Conservation (phyloP, 2,329 filamentous ascomycete species). For the Phyllachora maydis region DNA sequence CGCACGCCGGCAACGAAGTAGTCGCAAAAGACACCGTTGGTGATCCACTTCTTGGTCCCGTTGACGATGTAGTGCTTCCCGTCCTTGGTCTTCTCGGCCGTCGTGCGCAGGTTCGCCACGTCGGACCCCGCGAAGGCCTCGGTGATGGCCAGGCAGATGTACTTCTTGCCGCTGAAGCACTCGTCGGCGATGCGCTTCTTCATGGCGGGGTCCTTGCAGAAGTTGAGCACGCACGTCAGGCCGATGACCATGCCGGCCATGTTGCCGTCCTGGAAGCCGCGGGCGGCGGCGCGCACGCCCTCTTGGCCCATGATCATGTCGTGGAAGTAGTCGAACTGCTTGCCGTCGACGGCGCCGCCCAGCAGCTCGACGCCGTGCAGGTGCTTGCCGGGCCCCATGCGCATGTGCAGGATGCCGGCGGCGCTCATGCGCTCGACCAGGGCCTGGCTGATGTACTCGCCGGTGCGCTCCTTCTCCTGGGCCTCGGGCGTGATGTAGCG, state of each 20-base stretch:
- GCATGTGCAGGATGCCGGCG: slow-evolving; percentile 58
- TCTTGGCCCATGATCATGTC: slow-evolving; percentile 63
- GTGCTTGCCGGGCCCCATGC: slow-evolving; percentile 66
- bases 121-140: slow-evolving; percentile 77
- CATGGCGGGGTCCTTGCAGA: slow-evolving; percentile 44
- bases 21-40: slow-evolving; percentile 60
- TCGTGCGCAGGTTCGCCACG: slow-evolving; percentile 62
- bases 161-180: slow-evolving; percentile 63
- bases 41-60: slow-evolving; percentile 73
- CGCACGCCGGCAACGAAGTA: slow-evolving; percentile 70
- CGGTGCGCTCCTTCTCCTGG: slow-evolving; percentile 52
- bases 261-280: slow-evolving; percentile 74
- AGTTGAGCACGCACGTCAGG: slow-evolving; percentile 63
- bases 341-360: slow-evolving; percentile 48
- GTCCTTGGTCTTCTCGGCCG: slow-evolving; percentile 54
- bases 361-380: slow-evolving; percentile 50
- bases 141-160: slow-evolving; percentile 73
- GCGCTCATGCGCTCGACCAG: slow-evolving; percentile 64
- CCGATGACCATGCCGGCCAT: slow-evolving; percentile 75
- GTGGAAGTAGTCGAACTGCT: slow-evolving; percentile 78
- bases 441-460: slow-evolving; percentile 47
- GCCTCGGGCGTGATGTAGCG: slow-evolving; percentile 53
- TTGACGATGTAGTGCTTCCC: slow-evolving; percentile 54
- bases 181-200: slow-evolving; percentile 49
- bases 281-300: slow-evolving; percentile 44